These are phyloP conservation scores for Pyrus bretschneideri DNA, from an alignment of 306 rosid genomes.

Conservation along the genomic window DNA sequence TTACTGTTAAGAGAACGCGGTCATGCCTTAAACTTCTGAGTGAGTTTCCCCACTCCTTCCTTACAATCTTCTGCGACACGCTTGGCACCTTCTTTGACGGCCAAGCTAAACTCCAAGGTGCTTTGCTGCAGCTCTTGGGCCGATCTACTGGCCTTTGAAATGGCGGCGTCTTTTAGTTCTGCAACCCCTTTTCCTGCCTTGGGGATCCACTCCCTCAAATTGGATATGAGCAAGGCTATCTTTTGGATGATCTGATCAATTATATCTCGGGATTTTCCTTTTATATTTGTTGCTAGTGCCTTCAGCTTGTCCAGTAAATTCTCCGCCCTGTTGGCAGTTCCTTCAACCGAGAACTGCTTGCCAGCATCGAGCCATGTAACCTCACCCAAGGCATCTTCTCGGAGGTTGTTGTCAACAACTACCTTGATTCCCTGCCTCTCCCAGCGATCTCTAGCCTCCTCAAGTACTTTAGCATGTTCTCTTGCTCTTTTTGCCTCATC, in stretches of 20 bases:
- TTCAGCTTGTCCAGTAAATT: constrained; percentile 66
- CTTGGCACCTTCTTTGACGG: constrained; percentile 68
- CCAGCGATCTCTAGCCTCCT: constrained; percentile 96
- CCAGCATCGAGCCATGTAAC: constrained; percentile 79
- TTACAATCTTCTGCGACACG: constrained; percentile 73
- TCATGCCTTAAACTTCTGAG: constrained; percentile 80
- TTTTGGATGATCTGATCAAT: constrained; percentile 48
- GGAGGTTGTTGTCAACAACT: constrained; percentile 83
- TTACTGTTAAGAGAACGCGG: not conserved
- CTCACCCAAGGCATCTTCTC: constrained; percentile 59
- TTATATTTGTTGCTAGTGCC: constrained; percentile 42
- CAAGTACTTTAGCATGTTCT: constrained; percentile 81
- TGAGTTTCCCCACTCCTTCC: constrained; percentile 86
- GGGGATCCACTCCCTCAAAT: constrained; percentile 50
- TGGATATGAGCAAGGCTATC: constrained; percentile 47
- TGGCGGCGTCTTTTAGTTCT: constrained; percentile 38
- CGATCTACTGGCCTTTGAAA: constrained; percentile 48
- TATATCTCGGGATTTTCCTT: constrained; percentile 59
- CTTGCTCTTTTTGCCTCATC: constrained; percentile 94
- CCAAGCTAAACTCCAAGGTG: constrained; percentile 46
- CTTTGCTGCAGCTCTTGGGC: constrained; percentile 54
- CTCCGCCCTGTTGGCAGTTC: constrained; percentile 59
- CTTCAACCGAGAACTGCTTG: constrained; percentile 57
- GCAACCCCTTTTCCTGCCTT: constrained; percentile 50
- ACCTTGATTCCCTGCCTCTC: constrained; percentile 93